Evolutionary conservation across 768 basidiomycete genomes (phyloP), one percentile per base, ranked within the genome.

Genomic region (Tylopilus intermedius): DNA sequence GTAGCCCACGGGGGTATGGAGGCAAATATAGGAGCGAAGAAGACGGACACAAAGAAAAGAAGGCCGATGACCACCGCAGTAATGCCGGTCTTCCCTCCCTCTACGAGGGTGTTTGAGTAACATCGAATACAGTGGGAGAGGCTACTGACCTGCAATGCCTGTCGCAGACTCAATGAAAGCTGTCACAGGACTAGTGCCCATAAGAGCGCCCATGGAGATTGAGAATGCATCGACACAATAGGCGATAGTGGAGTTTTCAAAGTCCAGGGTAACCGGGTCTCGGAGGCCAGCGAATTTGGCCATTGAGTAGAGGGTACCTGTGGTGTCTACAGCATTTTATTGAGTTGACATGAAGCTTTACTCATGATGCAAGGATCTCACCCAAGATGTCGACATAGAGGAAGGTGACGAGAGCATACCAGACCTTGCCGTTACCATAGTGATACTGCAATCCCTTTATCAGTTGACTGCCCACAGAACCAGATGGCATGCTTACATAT

Each of bases 361-460:
- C n/a, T 14, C 11, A 37, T 15, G 10, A 2, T 33, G n/a, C 30
- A 45, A 8, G 9, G 4, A 56, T 65, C 78, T 43, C 58, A 84
- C 82, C 86, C 61, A 89, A 78, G 57, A 91, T 88, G 69, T 90
- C 88, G 60, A 93, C 90, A 65, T 92, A 93, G 50, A 94, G 80
- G 81, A 94, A 90, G 0, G 90, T 93, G 65, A 90, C 72, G 26
- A 93, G 76, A 6, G 90, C 90, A 66, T 92, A 90, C 90, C 90
- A 93, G 24, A 91, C 86, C 33, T 72, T 79, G 44, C 88, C 88
- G 53, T 84, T 88, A 35, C 75, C 75, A 62, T 69, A 71, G 54
- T 66, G 64, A 55, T 77, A 80, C 82, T 83, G 60, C 11, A n/a
- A 33, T 39, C 15, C 43, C 46, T 15, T 44, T 10, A 44, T 58